phyloP scores from a whole-genome alignment of 2,329 filamentous ascomycete species.

The Xylaria sp. region DNA sequence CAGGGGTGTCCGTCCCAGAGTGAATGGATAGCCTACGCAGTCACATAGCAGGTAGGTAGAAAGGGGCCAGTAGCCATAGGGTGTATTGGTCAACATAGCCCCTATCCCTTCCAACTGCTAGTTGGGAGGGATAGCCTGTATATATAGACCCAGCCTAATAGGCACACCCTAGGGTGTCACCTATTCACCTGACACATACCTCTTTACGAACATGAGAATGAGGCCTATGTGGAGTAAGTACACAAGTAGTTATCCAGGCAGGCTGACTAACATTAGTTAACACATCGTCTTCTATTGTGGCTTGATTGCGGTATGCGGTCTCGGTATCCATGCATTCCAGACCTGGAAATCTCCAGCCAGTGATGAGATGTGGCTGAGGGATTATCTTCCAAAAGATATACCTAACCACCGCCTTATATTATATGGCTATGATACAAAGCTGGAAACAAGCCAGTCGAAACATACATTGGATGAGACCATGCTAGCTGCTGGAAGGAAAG shows the following conservation, averaged over 20 bases:
- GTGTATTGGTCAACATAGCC: too few relatives aligned
- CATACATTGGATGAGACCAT: too few relatives aligned
- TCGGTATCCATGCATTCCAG: conserved; percentile 48
- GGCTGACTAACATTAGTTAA: not conserved
- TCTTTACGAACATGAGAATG: conserved; percentile 37
- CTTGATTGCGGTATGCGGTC: conserved; percentile 48
- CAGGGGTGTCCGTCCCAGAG: too few relatives aligned
- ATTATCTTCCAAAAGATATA: conserved; percentile 45
- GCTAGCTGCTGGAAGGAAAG: conserved; percentile 6
- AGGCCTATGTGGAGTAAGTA: conserved; percentile 40
- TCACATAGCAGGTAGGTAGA: too few relatives aligned
- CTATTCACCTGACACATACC: too few relatives aligned
- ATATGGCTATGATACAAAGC: conserved; percentile 49
- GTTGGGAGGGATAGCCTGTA: too few relatives aligned
- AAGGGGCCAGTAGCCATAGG: too few relatives aligned
- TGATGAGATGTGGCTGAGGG: conserved; percentile 48
- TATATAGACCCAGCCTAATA: too few relatives aligned
- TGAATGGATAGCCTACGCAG: too few relatives aligned
- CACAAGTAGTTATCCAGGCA: not conserved
- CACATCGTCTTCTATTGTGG: conserved; percentile 25
- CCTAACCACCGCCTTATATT: conserved; percentile 43
- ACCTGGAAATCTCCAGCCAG: conserved; percentile 46
- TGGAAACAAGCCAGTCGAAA: conserved; percentile 41
- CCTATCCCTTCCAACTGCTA: too few relatives aligned
- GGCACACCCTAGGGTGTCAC: too few relatives aligned